phyloP scores from a whole-genome alignment of 768 basidiomycete species.

The Candolleomyces eurysporus region DNA sequence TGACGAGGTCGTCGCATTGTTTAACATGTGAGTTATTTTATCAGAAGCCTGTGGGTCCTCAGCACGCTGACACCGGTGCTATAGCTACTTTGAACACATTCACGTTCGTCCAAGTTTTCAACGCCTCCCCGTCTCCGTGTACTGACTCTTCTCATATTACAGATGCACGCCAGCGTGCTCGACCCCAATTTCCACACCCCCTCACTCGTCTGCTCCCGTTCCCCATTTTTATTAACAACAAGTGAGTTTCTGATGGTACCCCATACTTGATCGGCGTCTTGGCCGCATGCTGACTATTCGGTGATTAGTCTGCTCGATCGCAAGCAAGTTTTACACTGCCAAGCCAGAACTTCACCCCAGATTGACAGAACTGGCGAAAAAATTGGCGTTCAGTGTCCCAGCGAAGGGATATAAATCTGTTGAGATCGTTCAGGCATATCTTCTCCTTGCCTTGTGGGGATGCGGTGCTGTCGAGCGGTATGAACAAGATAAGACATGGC shows the following conservation, averaged over 20 bases:
- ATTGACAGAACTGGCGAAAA: conserved; percentile 79
- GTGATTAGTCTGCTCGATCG: conserved; percentile 84
- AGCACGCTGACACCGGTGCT: conserved; percentile 9
- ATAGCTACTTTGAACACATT: conserved; percentile 74
- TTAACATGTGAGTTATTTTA: conserved; percentile 69
- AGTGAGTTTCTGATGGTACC: conserved; percentile 46
- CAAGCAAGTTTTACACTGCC: conserved; percentile 82
- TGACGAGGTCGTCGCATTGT: conserved; percentile 88
- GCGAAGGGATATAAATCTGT: conserved; percentile 89
- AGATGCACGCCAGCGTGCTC: conserved; percentile 81
- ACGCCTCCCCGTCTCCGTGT: conserved; percentile 4
- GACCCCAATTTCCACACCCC: conserved; percentile 93
- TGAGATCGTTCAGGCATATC: conserved; percentile 93
- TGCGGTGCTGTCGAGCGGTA: conserved; percentile 94
- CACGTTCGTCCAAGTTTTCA: conserved; percentile 46
- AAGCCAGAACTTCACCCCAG: conserved; percentile 80
- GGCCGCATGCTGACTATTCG: conserved; percentile 3
- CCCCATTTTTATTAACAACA: conserved; percentile 92
- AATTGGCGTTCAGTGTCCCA: conserved; percentile 85
- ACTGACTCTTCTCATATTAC: not conserved
- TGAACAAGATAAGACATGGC: conserved; percentile 95
- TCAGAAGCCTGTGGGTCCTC: not conserved
- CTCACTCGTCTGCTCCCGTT: conserved; percentile 88
- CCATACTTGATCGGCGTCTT: not conserved
- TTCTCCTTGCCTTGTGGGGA: conserved; percentile 86